Evolutionary conservation across 2,329 filamentous ascomycete genomes (phyloP), one percentile per base, ranked within the genome.

Genomic region (Colletotrichum sp.): DNA sequence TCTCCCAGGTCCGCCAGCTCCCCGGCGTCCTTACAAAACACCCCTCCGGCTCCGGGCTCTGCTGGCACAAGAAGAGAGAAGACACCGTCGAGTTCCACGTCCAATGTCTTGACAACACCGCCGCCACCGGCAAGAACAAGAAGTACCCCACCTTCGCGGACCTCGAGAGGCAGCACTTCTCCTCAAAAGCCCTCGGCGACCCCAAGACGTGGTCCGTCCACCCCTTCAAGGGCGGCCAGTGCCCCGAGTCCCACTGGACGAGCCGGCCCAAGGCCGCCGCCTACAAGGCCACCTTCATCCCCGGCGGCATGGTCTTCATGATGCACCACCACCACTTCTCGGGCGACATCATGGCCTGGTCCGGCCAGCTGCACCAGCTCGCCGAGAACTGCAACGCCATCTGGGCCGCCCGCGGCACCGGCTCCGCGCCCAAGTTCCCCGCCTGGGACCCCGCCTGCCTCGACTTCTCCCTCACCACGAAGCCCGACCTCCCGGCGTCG

Each of bases 321-420:
- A 85, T 84, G 67, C 85, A 87, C 59, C 79, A 81, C 69, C 86
- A 87, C 63, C 86, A 88, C 75, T 88, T 84, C 66, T 76, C 82
- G 61, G 86, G 86, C 75, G 86, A 87, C 76, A 79, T 86, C 1
- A 86, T 85, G 82, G 86, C 85, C 7, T 87, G 85, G 85, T 80
- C 82, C 3, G 79, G 80, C 7, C 82, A 84, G 26, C 77, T 79
- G 0, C 81, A 83, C 28, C 85, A 87, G 79, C 82, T 87, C 7
- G 85, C 85, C 10, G 85, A 87, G 59, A 87, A 87, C 76, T 87
- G 86, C 77, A 77, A 79, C 59, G 82, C 86, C 6, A 77, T 83
- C 28, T 67, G 48, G 30, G 16, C 48, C 48, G 14, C 30, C 30
- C 16, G 8, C 10, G 48, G 18, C 43, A 24, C 28, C 28, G 38